phyloP scores from a whole-genome alignment of 2,329 filamentous ascomycete genomes.

The Xylariaceae sp. region DNA sequence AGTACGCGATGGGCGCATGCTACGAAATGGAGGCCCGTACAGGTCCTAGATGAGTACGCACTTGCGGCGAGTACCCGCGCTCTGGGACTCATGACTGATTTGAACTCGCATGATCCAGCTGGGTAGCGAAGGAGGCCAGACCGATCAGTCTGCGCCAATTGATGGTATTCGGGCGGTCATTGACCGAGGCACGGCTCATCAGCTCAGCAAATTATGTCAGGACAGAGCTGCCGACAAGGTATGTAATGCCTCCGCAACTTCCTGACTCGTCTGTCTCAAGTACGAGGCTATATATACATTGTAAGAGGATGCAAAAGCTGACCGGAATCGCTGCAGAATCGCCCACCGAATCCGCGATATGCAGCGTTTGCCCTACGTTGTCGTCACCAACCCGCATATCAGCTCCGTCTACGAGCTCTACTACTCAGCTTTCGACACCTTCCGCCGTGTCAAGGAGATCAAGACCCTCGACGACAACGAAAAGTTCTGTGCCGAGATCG shows the following conservation, averaged over 20 bases:
- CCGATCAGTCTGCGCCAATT: constrained; percentile 96
- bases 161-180: constrained; percentile 91
- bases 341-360: constrained; percentile 95
- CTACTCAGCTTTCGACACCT: constrained; percentile 90
- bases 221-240: constrained; percentile 85
- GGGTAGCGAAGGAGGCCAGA: constrained; percentile 85
- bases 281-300: background rate
- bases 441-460: constrained; percentile 80
- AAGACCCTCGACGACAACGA: constrained; percentile 88
- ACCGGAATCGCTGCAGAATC: constrained; percentile 49
- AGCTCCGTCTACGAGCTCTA: constrained; percentile 95
- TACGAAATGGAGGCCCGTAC: constrained; percentile 57
- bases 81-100: constrained; percentile 6
- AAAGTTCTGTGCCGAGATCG: constrained; percentile 73
- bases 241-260: constrained; percentile 15
- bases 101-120: constrained; percentile 48
- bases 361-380: constrained; percentile 91
- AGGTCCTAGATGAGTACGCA: constrained; percentile 60
- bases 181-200: constrained; percentile 84
- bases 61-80: constrained; percentile 6
- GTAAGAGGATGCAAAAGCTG: background rate
- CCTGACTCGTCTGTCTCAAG: too few relatives aligned
- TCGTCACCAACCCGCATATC: constrained; percentile 92
- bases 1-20: constrained; percentile 25
- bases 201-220: constrained; percentile 97